phyloP scores from a whole-genome alignment of 129 eudicot genomes.

The Pseudognaphalium luteoalbum region DNA sequence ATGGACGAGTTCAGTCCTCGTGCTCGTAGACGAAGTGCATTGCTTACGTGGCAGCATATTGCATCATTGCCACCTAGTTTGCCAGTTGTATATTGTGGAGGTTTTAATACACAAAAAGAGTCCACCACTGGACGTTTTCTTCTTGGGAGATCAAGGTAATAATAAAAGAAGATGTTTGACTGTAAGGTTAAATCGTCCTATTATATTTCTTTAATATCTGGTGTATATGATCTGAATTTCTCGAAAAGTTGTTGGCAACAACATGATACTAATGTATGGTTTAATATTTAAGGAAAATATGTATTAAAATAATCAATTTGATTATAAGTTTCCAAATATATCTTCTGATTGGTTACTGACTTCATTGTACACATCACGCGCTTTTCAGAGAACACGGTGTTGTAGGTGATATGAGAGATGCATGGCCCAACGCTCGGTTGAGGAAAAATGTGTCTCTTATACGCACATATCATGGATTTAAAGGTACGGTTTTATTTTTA shows the following conservation, averaged over 20 bases:
- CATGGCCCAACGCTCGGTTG: constrained; percentile 95
- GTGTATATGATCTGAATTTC: background rate
- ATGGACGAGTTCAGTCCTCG: constrained; percentile 95
- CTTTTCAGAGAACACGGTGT: constrained; percentile 84
- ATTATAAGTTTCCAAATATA: constrained; percentile 10
- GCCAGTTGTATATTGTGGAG: constrained; percentile 94
- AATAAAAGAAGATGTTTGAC: background rate
- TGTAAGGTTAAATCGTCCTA: background rate
- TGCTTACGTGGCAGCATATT: constrained; percentile 98
- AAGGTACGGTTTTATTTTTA: constrained; percentile 49
- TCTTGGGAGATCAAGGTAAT: constrained; percentile 96
- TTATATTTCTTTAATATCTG: background rate
- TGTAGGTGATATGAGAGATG: constrained; percentile 98
- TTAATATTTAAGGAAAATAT: background rate
- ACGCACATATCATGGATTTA: constrained; percentile 92
- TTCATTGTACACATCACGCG: background rate
- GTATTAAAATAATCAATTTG: background rate
- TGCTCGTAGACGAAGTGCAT: constrained; percentile 96
- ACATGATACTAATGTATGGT: background rate
- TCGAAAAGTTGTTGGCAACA: constrained; percentile 9
- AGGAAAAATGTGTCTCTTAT: constrained; percentile 85
- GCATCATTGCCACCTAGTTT: constrained; percentile 98
- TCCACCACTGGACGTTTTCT: constrained; percentile 96
- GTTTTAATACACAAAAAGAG: constrained; percentile 97
- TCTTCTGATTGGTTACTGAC: constrained; percentile 12